Base-by-base conservation (phyloP, 495 filamentous ascomycete species). In the Aspergillus leporis region DNA sequence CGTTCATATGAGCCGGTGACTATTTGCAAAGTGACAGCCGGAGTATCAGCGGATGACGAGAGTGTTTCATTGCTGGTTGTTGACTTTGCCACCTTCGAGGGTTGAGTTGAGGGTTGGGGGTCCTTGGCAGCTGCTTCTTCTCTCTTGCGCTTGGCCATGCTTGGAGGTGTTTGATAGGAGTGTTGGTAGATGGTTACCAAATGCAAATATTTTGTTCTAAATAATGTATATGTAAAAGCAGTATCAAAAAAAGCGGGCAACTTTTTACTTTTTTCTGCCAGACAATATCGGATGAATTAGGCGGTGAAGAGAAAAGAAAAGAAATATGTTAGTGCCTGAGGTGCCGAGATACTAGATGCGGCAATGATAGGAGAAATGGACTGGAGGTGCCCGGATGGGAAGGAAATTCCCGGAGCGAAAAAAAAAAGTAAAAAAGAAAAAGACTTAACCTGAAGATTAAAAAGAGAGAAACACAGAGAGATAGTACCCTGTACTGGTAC, bases 1-100 rank as follows among this genome's bases (percentile, higher is more conserved):
- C 91, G 85, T 67, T 99, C 94, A 75, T 99, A 99, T 58, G 93
- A 97, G 18, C 94, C 94, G 21, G 92, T 90, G 51, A 97, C 81
- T 56, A 99, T 87, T 70, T 98, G 94, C 52, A 98, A 78, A 0
- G 85, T 90, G 48, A 84, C 59, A 38, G 79, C 69, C 38, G 68
- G 56, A 48, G 13, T 60, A 59, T 74, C 68, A 21, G 58, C 50
- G 25, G 64, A 58, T 21, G 57, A 30, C 10, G 62, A 38, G 25
- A 51, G 47, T 22, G 61, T 55, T 62, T 71, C 58, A 46, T 66
- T 50, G 3, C 52, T 63, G 13, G 65, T 60, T 34, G 66, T 60
- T 16, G 76, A 63, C 60, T 78, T 78, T 56, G 67, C 65, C 12
- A 64, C 58, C 58, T 79, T 80, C 31, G 73, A 54, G 9, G 70